A percentile compares a stretch with the other conserved stretches of the same genome.
Conservation (phyloP, 345 rosid species). For the Boechera stricta region DNA sequence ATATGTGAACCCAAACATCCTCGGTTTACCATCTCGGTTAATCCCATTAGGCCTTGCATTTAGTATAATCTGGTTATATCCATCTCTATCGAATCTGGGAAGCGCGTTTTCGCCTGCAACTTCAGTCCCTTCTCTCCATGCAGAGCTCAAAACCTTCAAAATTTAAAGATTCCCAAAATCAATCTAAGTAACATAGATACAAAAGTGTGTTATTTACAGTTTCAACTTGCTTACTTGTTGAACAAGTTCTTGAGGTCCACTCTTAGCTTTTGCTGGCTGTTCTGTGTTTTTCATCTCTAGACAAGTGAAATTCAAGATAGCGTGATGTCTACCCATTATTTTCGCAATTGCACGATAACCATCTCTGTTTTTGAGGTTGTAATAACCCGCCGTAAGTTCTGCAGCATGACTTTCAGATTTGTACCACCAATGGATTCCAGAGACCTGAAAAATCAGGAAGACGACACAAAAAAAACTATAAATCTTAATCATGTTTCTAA, state of each 20-base stretch:
- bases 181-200: not conserved
- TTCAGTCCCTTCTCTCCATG: constrained; percentile 75
- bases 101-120: constrained; percentile 95
- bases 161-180: constrained; percentile 22
- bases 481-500: constrained; percentile 7
- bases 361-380: constrained; percentile 69
- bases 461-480: not conserved
- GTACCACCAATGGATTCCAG: constrained; percentile 98
- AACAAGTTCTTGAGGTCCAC: constrained; percentile 84
- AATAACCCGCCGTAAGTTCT: constrained; percentile 86
- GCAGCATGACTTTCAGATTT: constrained; percentile 73
- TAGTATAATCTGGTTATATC: constrained; percentile 75
- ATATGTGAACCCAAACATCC: constrained; percentile 74
- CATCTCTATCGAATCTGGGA: constrained; percentile 67
- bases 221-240: constrained; percentile 57
- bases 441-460: constrained; percentile 52
- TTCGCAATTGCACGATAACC: constrained; percentile 78
- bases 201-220: not conserved
- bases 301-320: constrained; percentile 77
- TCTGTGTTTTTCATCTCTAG: constrained; percentile 83
- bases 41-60: constrained; percentile 86
- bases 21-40: constrained; percentile 50
- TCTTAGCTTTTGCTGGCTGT: constrained; percentile 60
- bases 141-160: constrained; percentile 76
- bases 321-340: constrained; percentile 71